Percentiles rank a stretch among this genome's conserved stretches.
Evolutionary conservation across 371 early-diverging fungal species (phyloP).

Genomic region (Lichtheimia ornata): DNA sequence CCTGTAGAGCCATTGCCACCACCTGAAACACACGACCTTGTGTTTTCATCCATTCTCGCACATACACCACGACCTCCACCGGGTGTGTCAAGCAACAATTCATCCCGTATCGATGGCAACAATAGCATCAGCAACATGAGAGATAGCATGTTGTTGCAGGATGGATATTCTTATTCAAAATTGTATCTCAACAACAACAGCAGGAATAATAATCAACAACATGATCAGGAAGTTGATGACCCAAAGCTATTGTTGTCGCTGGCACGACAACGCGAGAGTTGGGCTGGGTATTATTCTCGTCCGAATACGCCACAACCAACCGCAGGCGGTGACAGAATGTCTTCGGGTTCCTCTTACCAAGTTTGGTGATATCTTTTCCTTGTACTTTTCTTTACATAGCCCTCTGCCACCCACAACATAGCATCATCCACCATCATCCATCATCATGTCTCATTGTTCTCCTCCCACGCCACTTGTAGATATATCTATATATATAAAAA

Average conservation of each 20-base stretch:
- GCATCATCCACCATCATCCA: not conserved
- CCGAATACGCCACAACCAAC: not conserved
- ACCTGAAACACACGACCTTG: slow-evolving; percentile 16
- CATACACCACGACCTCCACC: slow-evolving; percentile 14
- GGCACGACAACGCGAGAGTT: slow-evolving; percentile 28
- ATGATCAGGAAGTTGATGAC: not conserved
- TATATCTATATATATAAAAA: no score
- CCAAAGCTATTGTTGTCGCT: slow-evolving; percentile 22
- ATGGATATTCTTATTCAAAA: slow-evolving; percentile 14
- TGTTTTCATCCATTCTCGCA: slow-evolving; percentile 9
- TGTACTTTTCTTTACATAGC: not conserved
- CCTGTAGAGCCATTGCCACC: slow-evolving; percentile 3
- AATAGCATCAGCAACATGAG: not conserved
- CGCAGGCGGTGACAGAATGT: not conserved
- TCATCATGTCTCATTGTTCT: not conserved
- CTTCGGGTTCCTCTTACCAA: slow-evolving; percentile 7
- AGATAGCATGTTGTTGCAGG: slow-evolving; percentile 13
- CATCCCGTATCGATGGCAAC: not conserved
- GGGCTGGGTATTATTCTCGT: slow-evolving; percentile 18
- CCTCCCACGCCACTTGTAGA: not conserved
- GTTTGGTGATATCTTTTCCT: slow-evolving; percentile 8
- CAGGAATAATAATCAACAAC: not conserved
- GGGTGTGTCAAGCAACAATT: slow-evolving; percentile 1
- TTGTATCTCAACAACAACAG: not conserved
- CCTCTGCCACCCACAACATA: not conserved